Conservation (phyloP, 805 yeast genomes). For the Debaryomyces tyrocola region DNA sequence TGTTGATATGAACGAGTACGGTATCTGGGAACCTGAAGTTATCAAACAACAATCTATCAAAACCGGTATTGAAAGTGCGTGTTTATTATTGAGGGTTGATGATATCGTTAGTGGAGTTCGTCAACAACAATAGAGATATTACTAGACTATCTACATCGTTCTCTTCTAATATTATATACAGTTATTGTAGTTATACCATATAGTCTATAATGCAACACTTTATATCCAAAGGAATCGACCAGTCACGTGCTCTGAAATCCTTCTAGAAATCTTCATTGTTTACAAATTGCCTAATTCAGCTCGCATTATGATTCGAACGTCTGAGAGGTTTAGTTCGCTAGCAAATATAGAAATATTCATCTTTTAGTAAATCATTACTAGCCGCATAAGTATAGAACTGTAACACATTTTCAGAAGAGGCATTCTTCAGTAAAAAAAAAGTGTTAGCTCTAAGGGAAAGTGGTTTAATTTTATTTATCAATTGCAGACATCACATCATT, state of each 20-base stretch:
- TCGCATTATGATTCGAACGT: not conserved
- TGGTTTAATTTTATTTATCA: no score
- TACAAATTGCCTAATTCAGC: not conserved
- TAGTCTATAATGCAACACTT: not conserved
- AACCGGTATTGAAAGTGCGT: slow-evolving; percentile 97
- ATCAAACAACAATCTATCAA: slow-evolving; percentile 95
- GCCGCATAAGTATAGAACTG: not conserved
- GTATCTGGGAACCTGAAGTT: slow-evolving; percentile 99
- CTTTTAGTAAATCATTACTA: not conserved
- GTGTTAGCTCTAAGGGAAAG: no score
- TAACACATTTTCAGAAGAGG: not conserved
- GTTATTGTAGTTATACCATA: not conserved
- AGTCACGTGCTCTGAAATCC: no score
- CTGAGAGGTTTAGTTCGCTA: not conserved
- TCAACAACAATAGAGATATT: slow-evolving; percentile 27
- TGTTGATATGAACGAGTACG: slow-evolving; percentile 93
- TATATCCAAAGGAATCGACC: not conserved
- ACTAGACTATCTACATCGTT: not conserved
- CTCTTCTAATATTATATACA: not conserved
- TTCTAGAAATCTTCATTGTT: not conserved
- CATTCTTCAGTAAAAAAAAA: no score
- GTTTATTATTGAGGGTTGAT: slow-evolving; percentile 91
- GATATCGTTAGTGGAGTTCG: slow-evolving; percentile 97
- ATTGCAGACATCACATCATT: no score
- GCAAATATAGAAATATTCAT: not conserved